Evolutionary conservation across 495 filamentous ascomycete genomes (phyloP), one percentile per base, ranked within the genome.

Genomic region (Daldinia caldariorum): DNA sequence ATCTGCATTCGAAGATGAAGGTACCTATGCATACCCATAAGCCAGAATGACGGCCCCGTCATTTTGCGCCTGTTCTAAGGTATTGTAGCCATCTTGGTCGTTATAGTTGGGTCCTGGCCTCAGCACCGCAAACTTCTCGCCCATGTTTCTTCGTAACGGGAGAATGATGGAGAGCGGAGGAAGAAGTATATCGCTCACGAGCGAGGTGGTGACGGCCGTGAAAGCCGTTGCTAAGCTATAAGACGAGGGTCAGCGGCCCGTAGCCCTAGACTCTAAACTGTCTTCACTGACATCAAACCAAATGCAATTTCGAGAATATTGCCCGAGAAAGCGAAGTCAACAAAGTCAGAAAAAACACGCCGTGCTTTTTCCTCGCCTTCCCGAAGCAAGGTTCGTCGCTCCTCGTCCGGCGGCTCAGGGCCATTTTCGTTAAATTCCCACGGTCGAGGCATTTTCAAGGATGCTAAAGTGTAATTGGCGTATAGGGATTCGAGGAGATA

Each of bases 231-330:
- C 91, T 43, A 93, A 81, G 62, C 90, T 91, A 49, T 63, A 14
- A 58, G 22, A 58, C 20, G 41, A 55, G 54, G 56, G 51, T 70
- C 20, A 70, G 56, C 12, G 60, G 53, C 14, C 1, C 16, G 31
- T 14, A 16, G 29, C 35, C 47, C 18, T n/a, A 9, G 45, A 38
- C 18, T 39, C 47, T 13, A 22, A 16, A 26, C 34, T 3, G 47
- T 37, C 6, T 55, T 50, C 29, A 72, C 83, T 74, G 69, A 90
- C 89, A 93, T 92, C 78, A 93, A 82, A 69, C 90, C 90, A 49
- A 92, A 86, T 13, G 90, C 90, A 47, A 93, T 89, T 74, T 92
- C 89, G 29, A 93, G 83, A 35, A 93, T 89, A 66, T 93, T 93
- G 61, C 91, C 90, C 53, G 88, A 85, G 31, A 91, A 85, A 6